Percentiles rank a stretch among this genome's conserved stretches.
phyloP scores from a whole-genome alignment of 179 eudicot species.

The Corrigiola litoralis region DNA sequence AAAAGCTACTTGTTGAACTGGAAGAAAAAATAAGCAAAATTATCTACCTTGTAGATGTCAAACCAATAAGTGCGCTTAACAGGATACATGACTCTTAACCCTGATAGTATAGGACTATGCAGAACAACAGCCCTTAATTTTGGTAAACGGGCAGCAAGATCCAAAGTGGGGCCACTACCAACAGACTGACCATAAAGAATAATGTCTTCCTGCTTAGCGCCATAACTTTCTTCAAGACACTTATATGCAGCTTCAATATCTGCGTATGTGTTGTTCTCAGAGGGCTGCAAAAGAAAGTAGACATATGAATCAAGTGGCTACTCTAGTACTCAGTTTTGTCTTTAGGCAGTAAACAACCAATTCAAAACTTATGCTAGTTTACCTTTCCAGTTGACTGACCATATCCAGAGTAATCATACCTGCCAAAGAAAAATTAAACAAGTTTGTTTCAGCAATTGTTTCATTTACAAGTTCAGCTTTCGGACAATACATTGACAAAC shows the following conservation, averaged over 20 bases:
- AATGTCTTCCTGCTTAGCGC: slow-evolving; percentile 85
- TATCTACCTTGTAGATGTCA: slow-evolving; percentile 81
- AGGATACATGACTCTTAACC: slow-evolving; percentile 95
- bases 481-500: not conserved
- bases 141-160: slow-evolving; percentile 88
- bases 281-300: slow-evolving; percentile 52
- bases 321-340: not conserved
- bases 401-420: slow-evolving; percentile 40
- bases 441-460: not conserved
- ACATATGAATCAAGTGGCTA: not conserved
- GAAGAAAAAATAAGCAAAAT: not conserved
- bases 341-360: not conserved
- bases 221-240: slow-evolving; percentile 80
- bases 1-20: not conserved
- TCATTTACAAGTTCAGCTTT: not conserved
- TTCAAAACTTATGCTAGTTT: not conserved
- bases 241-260: slow-evolving; percentile 96
- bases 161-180: slow-evolving; percentile 95
- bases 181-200: slow-evolving; percentile 96
- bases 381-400: slow-evolving; percentile 37
- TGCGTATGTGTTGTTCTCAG: slow-evolving; percentile 93
- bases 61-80: slow-evolving; percentile 96
- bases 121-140: slow-evolving; percentile 74
- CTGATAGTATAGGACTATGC: slow-evolving; percentile 91
- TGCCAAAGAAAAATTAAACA: slow-evolving; percentile 7